Base-by-base conservation (phyloP, 148 eudicot species). In the Oxyria digyna region DNA sequence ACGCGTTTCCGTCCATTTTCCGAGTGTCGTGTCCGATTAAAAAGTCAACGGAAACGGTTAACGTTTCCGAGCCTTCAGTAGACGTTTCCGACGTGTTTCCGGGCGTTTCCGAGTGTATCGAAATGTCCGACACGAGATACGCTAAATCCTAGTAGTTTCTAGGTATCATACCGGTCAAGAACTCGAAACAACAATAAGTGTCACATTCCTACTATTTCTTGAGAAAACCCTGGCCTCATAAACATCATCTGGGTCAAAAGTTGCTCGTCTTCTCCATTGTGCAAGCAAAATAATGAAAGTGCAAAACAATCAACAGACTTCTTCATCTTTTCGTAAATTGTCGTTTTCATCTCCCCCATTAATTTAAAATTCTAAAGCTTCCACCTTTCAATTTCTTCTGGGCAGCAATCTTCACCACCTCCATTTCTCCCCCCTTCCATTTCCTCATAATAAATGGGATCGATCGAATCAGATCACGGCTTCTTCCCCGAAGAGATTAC, bases 401-500 rank as follows among this genome's bases (percentile, higher is more conserved):
- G 41, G 41, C 41, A 38, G 8, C 13, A 24, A 55, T 54, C 4
- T 3, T 45, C 3, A 45, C n/a, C 64, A 10, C 59, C 6, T 27
- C n/a, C 18, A 26, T 57, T 57, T 29, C 5, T 12, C 5, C 64
- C 35, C 9, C 64, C 13, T 29, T 13, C 64, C 37, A 57, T 27
- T 57, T 31, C 65, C 38, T 29, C 35, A 29, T 45, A 18, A 12
- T 31, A 42, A 11, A 87, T 82, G 88, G 74, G 80, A 77, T 71
- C 78, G 38, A 69, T 74, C 27, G 73, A 43, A 79, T 67, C 85
- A 41, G 20, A 46, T 69, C 72, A 45, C 72, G 87, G 85, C 85
- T 69, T 78, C 74, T 86, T 90, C 79, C 96, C 97, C 37, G 89
- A 90, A 72, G 98, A 88, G 73, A 77, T 94, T 13, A 57, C 87